Percentiles rank a stretch among this genome's conserved stretches.
phyloP scores from a whole-genome alignment of 495 filamentous ascomycete species.

The Margaritispora aquatica region DNA sequence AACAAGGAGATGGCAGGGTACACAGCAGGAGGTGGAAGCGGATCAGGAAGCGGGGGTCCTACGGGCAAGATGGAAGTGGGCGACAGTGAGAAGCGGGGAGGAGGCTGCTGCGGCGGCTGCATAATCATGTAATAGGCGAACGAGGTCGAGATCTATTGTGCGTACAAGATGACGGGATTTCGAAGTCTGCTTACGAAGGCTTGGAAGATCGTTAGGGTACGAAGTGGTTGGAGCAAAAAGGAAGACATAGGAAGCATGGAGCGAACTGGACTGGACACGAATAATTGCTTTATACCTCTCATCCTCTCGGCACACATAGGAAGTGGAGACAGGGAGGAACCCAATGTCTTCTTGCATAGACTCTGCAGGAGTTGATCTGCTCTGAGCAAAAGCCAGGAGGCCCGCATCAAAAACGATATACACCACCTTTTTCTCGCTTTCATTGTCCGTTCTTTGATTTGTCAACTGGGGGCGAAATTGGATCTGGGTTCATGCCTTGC shows the following conservation, averaged over 20 bases:
- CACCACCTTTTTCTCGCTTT: background rate
- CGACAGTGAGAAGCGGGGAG: constrained; percentile 59
- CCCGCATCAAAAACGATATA: background rate
- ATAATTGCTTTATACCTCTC: constrained; percentile 4
- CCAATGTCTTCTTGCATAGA: background rate
- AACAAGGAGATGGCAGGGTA: constrained; percentile 95
- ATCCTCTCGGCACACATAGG: background rate
- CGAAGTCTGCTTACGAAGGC: background rate
- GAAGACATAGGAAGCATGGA: background rate
- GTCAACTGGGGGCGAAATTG: background rate
- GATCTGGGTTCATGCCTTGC: background rate
- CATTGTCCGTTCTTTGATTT: background rate
- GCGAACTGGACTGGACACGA: background rate
- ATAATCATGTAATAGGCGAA: constrained; percentile 69
- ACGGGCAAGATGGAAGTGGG: constrained; percentile 71
- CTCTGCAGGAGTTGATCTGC: background rate
- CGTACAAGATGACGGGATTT: background rate
- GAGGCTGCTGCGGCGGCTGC: constrained; percentile 83
- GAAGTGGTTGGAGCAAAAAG: background rate
- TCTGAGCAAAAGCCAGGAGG: background rate
- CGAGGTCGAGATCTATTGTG: background rate
- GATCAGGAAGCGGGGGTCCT: constrained; percentile 55
- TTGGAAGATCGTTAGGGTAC: background rate
- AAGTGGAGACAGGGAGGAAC: background rate
- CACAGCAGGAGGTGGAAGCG: constrained; percentile 54